Conservation (phyloP, 1,139 yeast genomes). For the Suhomyces guaymorum region DNA sequence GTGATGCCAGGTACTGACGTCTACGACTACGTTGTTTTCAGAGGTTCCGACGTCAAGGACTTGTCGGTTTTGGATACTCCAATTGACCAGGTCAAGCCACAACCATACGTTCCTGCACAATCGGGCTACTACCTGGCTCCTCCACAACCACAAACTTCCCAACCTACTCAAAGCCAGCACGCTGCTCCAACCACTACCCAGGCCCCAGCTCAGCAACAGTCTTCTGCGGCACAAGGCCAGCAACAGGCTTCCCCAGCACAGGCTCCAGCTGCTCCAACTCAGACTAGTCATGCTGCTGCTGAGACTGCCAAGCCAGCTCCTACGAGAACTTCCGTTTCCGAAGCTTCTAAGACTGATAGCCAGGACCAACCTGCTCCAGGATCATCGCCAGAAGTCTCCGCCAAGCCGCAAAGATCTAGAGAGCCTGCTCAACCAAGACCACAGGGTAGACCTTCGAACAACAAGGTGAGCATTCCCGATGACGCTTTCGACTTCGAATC, state of each 20-base stretch:
- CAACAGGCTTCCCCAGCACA: slow-evolving; percentile 10
- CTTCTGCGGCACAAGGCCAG: slow-evolving; percentile 18
- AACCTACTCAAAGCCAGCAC: slow-evolving; percentile 15
- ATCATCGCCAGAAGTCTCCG: slow-evolving; percentile 7
- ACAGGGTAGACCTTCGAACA: slow-evolving; percentile 12
- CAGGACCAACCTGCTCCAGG: slow-evolving; percentile 8
- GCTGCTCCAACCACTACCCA: slow-evolving; percentile 15
- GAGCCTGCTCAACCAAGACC: slow-evolving; percentile 18
- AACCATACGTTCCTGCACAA: slow-evolving; percentile 17
- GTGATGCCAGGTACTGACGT: slow-evolving; percentile 73
- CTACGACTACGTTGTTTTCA: slow-evolving; percentile 79
- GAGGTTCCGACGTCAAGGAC: slow-evolving; percentile 93
- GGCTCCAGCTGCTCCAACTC: slow-evolving; percentile 13
- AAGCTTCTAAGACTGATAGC: slow-evolving; percentile 1
- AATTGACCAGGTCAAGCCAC: slow-evolving; percentile 53
- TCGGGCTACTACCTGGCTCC: slow-evolving; percentile 17
- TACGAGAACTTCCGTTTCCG: slow-evolving; percentile 4
- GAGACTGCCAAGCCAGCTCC: slow-evolving; percentile 5
- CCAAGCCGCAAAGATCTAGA: slow-evolving; percentile 1
- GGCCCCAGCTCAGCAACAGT: slow-evolving; percentile 9
- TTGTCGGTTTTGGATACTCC: slow-evolving; percentile 77
- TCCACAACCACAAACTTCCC: slow-evolving; percentile 18
- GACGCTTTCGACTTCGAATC: slow-evolving; percentile 58
- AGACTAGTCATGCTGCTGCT: slow-evolving; percentile 5
- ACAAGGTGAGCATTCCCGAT: slow-evolving; percentile 20